A percentile compares a stretch with the other conserved stretches of the same genome.
These are phyloP conservation scores for Tricharina praecox DNA, from an alignment of 495 filamentous ascomycete species.

Conservation along the genomic window DNA sequence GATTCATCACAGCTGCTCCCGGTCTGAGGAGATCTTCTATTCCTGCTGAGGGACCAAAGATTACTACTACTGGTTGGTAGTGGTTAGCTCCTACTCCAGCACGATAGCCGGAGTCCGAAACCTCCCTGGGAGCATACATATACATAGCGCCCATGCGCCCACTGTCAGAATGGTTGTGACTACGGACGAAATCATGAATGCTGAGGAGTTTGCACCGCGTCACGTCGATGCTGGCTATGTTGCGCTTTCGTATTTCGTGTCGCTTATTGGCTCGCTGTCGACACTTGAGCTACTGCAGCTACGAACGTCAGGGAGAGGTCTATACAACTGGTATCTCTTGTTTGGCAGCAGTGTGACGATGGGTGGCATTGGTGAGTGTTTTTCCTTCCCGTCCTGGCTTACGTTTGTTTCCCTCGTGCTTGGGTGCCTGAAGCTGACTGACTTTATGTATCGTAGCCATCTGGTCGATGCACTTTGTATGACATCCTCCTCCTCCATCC, in stretches of 20 bases:
- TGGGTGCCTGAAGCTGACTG: background rate
- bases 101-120: too few relatives aligned
- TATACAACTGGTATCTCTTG: conserved; percentile 49
- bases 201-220: background rate
- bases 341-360: conserved; percentile 6
- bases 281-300: conserved; percentile 70
- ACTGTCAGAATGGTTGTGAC: background rate
- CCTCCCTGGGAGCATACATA: too few relatives aligned
- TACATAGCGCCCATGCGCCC: too few relatives aligned
- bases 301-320: conserved; percentile 46
- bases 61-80: too few relatives aligned
- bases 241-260: conserved; percentile 60
- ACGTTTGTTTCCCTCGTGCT: too few relatives aligned
- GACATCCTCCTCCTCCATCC: background rate
- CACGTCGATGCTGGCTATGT: conserved; percentile 37
- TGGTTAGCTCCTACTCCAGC: too few relatives aligned
- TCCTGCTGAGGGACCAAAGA: too few relatives aligned
- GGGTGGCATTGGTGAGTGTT: conserved; percentile 46
- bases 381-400: conserved; percentile 12
- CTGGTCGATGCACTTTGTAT: conserved; percentile 59
- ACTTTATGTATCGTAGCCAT: conserved; percentile 22
- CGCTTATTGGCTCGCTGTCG: conserved; percentile 55
- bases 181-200: background rate
- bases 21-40: too few relatives aligned
- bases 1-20: too few relatives aligned